Conservation (phyloP, 345 rosid species). For the Conringia planisiliqua region DNA sequence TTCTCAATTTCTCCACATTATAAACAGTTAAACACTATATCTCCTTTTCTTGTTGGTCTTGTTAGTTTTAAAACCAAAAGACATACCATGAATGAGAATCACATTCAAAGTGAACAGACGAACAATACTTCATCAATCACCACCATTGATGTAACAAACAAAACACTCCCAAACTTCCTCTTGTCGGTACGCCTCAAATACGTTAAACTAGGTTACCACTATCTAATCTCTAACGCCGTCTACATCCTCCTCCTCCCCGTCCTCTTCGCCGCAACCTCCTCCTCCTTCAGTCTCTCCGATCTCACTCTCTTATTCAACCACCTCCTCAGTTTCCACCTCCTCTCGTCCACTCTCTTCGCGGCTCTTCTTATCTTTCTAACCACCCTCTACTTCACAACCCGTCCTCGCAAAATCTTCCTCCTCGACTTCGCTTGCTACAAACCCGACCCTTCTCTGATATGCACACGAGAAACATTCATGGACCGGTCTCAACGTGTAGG, state of each 20-base stretch:
- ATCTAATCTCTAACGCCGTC: slow-evolving; percentile 61
- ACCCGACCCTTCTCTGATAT: slow-evolving; percentile 47
- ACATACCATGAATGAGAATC: slow-evolving; percentile 27
- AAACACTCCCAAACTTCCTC: slow-evolving; percentile 61
- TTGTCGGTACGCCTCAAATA: slow-evolving; percentile 61
- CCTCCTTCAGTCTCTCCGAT: slow-evolving; percentile 42
- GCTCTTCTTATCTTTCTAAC: slow-evolving; percentile 46
- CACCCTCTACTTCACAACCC: slow-evolving; percentile 64
- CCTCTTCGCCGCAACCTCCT: slow-evolving; percentile 44
- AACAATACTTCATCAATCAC: not conserved
- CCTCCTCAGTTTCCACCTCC: slow-evolving; percentile 46
- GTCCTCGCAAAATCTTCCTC: slow-evolving; percentile 63
- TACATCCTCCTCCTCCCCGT: slow-evolving; percentile 49
- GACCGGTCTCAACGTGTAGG: slow-evolving; percentile 43
- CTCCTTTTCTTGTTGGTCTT: not conserved
- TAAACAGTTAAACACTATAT: not conserved
- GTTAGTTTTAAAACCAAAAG: not conserved
- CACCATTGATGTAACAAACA: slow-evolving; percentile 22
- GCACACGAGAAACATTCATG: slow-evolving; percentile 63
- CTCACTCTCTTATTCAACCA: slow-evolving; percentile 45
- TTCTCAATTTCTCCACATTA: not conserved
- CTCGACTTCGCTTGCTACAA: slow-evolving; percentile 77
- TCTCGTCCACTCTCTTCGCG: slow-evolving; percentile 40
- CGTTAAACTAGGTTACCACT: slow-evolving; percentile 80
- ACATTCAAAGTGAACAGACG: not conserved